phyloP scores from a whole-genome alignment of 306 rosid genomes.

The Castanea crenata region DNA sequence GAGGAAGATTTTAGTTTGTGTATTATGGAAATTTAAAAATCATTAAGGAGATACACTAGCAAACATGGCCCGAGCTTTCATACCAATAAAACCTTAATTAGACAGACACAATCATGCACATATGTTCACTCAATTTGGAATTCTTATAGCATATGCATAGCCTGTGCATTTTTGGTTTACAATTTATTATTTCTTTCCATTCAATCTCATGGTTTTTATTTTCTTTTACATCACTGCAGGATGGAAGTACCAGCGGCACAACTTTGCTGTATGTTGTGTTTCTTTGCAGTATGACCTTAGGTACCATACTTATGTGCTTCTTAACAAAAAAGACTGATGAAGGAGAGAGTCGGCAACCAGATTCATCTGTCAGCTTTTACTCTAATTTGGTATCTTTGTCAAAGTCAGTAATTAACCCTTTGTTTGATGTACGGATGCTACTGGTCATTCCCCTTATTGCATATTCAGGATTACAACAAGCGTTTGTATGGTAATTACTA shows the following conservation, averaged over 20 bases:
- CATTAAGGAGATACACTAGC: background rate
- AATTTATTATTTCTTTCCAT: background rate
- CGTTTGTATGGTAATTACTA: slow-evolving; percentile 88
- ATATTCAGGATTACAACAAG: slow-evolving; percentile 94
- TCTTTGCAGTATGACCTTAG: slow-evolving; percentile 71
- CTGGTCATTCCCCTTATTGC: slow-evolving; percentile 84
- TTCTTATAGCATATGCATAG: background rate
- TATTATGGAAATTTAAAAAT: background rate
- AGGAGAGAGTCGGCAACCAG: slow-evolving; percentile 34
- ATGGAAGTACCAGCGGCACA: slow-evolving; percentile 56
- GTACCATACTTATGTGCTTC: slow-evolving; percentile 78
- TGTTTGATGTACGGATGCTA: slow-evolving; percentile 67
- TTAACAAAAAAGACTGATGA: slow-evolving; percentile 50
- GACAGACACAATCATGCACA: background rate
- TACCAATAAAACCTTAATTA: background rate
- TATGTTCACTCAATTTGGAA: background rate
- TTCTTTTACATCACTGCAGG: slow-evolving; percentile 48
- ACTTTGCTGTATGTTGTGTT: slow-evolving; percentile 72
- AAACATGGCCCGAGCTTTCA: background rate
- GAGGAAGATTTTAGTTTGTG: background rate
- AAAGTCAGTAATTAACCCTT: slow-evolving; percentile 52
- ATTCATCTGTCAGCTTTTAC: slow-evolving; percentile 33
- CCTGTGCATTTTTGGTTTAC: background rate
- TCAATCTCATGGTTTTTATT: slow-evolving; percentile 19
- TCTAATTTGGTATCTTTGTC: slow-evolving; percentile 52